These are phyloP conservation scores for Yamadazyma dendronema DNA, from an alignment of 1,139 yeast species.

Conservation along the genomic window DNA sequence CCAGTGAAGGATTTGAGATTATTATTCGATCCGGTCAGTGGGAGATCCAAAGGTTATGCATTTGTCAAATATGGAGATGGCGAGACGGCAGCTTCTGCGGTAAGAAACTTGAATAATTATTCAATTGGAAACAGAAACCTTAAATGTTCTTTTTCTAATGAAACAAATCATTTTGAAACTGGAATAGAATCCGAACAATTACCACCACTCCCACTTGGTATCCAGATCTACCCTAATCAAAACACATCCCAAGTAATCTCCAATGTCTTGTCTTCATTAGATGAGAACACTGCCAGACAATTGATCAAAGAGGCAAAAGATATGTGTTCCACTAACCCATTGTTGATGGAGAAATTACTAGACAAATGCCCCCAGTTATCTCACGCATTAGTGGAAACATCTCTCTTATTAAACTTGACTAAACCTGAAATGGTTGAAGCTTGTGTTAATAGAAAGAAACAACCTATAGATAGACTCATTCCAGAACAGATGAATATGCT, in stretches of 20 bases:
- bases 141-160: constrained; percentile 70
- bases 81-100: constrained; percentile 90
- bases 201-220: constrained; percentile 49
- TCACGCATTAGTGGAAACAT: constrained; percentile 77
- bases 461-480: constrained; percentile 42
- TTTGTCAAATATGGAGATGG: constrained; percentile 72
- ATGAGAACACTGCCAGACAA: constrained; percentile 53
- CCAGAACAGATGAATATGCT: constrained; percentile 53
- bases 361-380: constrained; percentile 75
- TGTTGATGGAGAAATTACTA: constrained; percentile 60
- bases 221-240: constrained; percentile 51
- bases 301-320: constrained; percentile 61
- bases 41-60: constrained; percentile 89
- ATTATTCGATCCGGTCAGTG: constrained; percentile 84
- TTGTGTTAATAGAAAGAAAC: constrained; percentile 33
- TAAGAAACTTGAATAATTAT: constrained; percentile 80
- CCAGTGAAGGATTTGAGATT: constrained; percentile 78
- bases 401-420: constrained; percentile 58
- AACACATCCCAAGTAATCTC: constrained; percentile 65
- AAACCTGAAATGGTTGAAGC: constrained; percentile 54
- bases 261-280: constrained; percentile 54
- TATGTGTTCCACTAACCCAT: constrained; percentile 62
- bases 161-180: constrained; percentile 24
- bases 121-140: constrained; percentile 69
- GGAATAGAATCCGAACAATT: constrained; percentile 22